Percentiles rank a stretch among this genome's conserved stretches.
These are phyloP conservation scores for Phaeosphaeriaceae sp. DNA, from an alignment of 2,329 filamentous ascomycete genomes.

Conservation along the genomic window DNA sequence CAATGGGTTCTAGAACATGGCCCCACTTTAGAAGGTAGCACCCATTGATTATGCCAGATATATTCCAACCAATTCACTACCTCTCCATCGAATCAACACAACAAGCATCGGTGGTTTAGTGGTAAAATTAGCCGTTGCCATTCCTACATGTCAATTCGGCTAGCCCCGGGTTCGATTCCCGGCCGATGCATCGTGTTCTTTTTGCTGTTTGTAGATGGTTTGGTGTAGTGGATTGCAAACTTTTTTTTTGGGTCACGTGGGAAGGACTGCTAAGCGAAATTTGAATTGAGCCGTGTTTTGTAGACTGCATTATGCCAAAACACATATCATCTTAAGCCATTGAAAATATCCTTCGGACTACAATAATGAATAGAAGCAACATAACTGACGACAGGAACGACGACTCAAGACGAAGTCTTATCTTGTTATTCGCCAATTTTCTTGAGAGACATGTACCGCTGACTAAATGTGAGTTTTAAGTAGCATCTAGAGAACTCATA, in stretches of 20 bases:
- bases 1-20: too few relatives aligned
- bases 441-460: too few relatives aligned
- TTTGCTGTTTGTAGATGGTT: constrained; percentile 5
- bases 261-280: neutral
- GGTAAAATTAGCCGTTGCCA: constrained; percentile 38
- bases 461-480: too few relatives aligned
- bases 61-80: too few relatives aligned
- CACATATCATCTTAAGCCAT: neutral
- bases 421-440: too few relatives aligned
- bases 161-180: constrained; percentile 36
- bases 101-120: constrained; percentile 34
- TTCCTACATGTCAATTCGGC: constrained; percentile 17
- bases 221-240: neutral
- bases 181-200: constrained; percentile 24
- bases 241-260: neutral
- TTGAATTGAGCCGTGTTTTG: neutral
- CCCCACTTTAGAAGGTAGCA: too few relatives aligned
- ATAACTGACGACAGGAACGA: too few relatives aligned
- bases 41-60: too few relatives aligned
- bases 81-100: neutral
- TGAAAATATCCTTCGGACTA: too few relatives aligned
- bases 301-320: neutral
- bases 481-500: too few relatives aligned
- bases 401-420: too few relatives aligned
- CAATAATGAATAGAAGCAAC: too few relatives aligned